These are phyloP conservation scores for Bipolaris cookei DNA, from an alignment of 2,329 filamentous ascomycete species.

Conservation along the genomic window DNA sequence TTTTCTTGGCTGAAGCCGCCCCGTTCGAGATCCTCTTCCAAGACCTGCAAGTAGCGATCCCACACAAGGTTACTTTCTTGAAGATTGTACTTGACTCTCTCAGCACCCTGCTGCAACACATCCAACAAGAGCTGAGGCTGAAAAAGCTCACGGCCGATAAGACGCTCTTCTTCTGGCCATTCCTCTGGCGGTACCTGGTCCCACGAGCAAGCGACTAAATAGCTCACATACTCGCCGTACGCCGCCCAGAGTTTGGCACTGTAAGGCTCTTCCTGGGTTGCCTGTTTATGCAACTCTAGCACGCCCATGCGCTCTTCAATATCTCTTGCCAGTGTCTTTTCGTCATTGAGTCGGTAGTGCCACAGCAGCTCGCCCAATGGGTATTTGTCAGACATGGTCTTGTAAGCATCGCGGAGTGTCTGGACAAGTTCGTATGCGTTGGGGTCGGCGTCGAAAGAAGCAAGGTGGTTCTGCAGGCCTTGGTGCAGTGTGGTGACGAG, in stretches of 20 bases:
- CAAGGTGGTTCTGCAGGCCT: conserved; percentile 53
- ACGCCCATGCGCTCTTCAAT: conserved; percentile 72
- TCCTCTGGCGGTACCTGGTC: conserved; percentile 54
- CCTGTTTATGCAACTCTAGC: conserved; percentile 74
- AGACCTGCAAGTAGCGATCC: conserved; percentile 77
- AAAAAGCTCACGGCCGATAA: conserved; percentile 74
- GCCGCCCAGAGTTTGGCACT: conserved; percentile 77
- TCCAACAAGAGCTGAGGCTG: conserved; percentile 69
- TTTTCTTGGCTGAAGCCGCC: conserved; percentile 60
- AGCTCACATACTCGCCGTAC: conserved; percentile 80
- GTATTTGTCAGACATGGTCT: conserved; percentile 67
- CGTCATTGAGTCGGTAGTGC: conserved; percentile 78
- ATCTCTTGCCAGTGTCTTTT: conserved; percentile 65
- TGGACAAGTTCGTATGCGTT: conserved; percentile 53
- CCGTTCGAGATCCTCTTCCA: conserved; percentile 70
- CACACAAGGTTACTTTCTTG: conserved; percentile 79
- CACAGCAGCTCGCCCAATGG: conserved; percentile 79
- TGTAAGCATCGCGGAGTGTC: conserved; percentile 58
- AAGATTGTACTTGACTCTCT: conserved; percentile 74
- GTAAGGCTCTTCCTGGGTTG: conserved; percentile 72
- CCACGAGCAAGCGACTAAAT: conserved; percentile 70
- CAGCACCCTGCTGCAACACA: conserved; percentile 74
- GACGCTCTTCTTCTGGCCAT: conserved; percentile 70
- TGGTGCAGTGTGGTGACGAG: conserved; percentile 58
- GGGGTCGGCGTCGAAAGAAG: conserved; percentile 43